Evolutionary conservation across 225 moss, liverwort and hornwort genomes (phyloP), one percentile per base, ranked within the genome.

Genomic region (Sphagnum contortum): DNA sequence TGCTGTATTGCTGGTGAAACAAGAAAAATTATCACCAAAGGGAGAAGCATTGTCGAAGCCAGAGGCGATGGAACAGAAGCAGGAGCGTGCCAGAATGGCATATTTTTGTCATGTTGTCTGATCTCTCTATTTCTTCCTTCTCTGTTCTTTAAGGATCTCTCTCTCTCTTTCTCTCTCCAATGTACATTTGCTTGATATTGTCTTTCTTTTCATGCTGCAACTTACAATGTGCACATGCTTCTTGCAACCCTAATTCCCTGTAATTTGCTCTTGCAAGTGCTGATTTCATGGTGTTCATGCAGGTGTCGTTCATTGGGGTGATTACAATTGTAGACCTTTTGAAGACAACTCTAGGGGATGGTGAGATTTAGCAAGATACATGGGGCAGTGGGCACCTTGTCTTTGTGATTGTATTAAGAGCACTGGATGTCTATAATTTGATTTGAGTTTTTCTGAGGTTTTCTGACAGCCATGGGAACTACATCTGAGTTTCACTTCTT

Each of bases 301-400:
- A 96, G 92, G 92, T 92, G 44, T 92, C 96, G 49, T 96, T 96
- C 68, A 90, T 96, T 64, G 96, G 96, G 46, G 96, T 92, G 48
- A 96, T 96, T 83, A 92, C 96, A 49, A 90, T 96, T 29, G 92
- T 90, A 57, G 96, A 96, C 68, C 92, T 96, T 57, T 90, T 96
- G 3, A 96, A 96, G 53, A 92, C 88, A 64, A 96, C 96, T 3
- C 82, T 96, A 49, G 96, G 96, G 96, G 57, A 96, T 96, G 96
- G 95, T 96, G 69, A 49, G 83, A 13, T n/a, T 2, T 29, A 29
- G 29, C 29, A 0, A 29, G 29, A 29, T 29, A 29, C 29, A 29
- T 29, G 29, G 29, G 29, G 29, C 29, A 29, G 29, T 29, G 29
- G 29, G 29, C 29, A 29, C 29, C 29, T 29, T 29, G 1, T 29